Evolutionary conservation across 169 alveolate species (phyloP).

Genomic region (Miamiensis avidus): DNA sequence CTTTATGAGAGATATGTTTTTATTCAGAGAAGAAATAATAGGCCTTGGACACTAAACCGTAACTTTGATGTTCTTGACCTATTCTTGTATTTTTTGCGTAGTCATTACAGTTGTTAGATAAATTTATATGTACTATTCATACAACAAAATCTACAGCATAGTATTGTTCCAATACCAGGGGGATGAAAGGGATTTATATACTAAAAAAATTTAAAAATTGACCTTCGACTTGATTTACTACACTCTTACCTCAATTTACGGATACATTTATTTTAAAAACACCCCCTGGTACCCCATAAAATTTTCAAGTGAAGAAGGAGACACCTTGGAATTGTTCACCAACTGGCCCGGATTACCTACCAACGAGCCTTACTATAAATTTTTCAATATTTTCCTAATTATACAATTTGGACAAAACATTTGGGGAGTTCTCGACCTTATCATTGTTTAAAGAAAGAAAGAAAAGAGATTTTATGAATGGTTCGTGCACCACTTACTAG

Average conservation of each 20-base stretch:
- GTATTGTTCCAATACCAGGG: neutral
- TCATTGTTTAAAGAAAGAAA: conserved; percentile 13
- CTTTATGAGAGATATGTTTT: neutral
- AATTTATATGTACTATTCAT: neutral
- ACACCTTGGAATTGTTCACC: neutral
- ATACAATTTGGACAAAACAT: conserved; percentile 11
- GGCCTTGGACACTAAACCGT: neutral
- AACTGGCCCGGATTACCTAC: neutral
- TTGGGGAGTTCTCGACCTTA: conserved; percentile 4
- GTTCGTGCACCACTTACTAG: conserved; percentile 36
- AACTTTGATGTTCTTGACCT: neutral
- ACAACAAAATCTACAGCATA: neutral
- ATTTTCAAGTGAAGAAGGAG: neutral
- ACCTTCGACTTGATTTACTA: neutral
- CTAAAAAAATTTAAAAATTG: neutral
- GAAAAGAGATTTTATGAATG: conserved; percentile 43
- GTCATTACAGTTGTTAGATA: neutral
- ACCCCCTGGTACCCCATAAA: neutral
- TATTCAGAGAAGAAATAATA: neutral
- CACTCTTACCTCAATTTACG: neutral
- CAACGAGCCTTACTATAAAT: neutral
- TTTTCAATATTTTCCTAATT: neutral
- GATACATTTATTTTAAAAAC: neutral
- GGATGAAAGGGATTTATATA: neutral
- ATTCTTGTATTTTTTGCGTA: neutral